A percentile compares a stretch with the other conserved stretches of the same genome.
Conservation (phyloP, 352 stramenopile genomes). For the Globisporangium paddicum region DNA sequence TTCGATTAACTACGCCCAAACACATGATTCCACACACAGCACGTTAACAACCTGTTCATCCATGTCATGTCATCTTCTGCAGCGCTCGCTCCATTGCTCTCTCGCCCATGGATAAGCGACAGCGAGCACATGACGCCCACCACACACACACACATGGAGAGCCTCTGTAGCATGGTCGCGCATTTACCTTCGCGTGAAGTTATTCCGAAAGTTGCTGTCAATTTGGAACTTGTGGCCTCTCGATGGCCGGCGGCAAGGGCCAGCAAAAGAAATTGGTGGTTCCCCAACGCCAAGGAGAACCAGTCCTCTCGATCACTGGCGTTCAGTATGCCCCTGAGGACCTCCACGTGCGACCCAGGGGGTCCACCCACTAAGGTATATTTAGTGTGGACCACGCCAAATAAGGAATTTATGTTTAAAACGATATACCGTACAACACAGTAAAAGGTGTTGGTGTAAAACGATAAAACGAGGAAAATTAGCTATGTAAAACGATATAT, state of each 20-base stretch:
- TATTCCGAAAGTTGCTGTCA: conserved; percentile 86
- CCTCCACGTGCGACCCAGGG: conserved; percentile 15
- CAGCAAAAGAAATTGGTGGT: conserved; percentile 68
- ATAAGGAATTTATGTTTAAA: neutral
- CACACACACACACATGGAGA: conserved; percentile 3
- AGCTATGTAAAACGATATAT: neutral
- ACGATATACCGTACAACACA: neutral
- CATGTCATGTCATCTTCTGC: neutral
- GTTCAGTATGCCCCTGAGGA: conserved; percentile 46
- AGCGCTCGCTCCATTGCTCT: neutral
- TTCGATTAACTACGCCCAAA: conserved; percentile 68
- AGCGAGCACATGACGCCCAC: neutral
- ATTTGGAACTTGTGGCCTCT: conserved; percentile 83
- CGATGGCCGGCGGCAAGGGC: conserved; percentile 26
- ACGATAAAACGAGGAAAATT: neutral
- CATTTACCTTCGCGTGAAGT: conserved; percentile 69
- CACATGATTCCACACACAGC: conserved; percentile 1
- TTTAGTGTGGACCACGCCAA: conserved; percentile 6
- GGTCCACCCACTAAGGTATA: neutral
- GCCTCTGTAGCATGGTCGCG: too few relatives aligned
- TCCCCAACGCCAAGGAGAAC: conserved; percentile 68
- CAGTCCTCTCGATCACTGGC: conserved; percentile 62
- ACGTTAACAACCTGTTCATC: conserved; percentile 4
- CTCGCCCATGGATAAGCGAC: neutral
- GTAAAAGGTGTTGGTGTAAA: neutral